A percentile compares a stretch with the other conserved stretches of the same genome.
These are phyloP conservation scores for Botryotinia globosa DNA, from an alignment of 2,329 filamentous ascomycete species.

Conservation along the genomic window DNA sequence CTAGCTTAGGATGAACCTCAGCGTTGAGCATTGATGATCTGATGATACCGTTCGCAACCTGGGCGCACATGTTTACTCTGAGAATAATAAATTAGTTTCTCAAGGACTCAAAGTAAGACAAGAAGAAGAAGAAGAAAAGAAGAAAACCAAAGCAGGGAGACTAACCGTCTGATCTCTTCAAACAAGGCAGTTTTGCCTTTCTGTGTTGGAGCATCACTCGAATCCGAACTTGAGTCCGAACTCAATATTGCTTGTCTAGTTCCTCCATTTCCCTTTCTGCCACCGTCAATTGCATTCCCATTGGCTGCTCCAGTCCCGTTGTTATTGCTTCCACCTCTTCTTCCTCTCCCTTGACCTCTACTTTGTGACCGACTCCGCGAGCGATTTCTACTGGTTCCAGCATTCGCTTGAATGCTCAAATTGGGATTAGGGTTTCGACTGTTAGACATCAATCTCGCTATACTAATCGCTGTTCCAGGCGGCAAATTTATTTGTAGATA, in stretches of 20 bases:
- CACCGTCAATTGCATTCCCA: background rate
- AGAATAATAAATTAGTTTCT: background rate
- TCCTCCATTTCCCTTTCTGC: background rate
- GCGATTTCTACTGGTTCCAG: background rate
- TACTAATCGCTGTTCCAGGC: background rate
- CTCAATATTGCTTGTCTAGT: no score
- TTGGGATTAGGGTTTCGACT: no score
- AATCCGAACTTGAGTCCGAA: background rate
- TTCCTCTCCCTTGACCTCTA: background rate
- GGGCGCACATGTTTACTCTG: background rate
- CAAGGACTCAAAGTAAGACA: accelerated
- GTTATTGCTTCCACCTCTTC: background rate
- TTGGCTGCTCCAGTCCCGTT: background rate
- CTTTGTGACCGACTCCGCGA: background rate
- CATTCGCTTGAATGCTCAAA: background rate
- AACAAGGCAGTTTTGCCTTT: background rate
- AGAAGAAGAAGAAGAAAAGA: no score
- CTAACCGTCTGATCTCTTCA: background rate
- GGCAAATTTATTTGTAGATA: background rate
- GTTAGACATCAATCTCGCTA: background rate
- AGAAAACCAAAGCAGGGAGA: background rate
- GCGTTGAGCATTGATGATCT: background rate
- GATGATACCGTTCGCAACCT: background rate
- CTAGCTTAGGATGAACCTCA: background rate
- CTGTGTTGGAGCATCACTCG: background rate